Evolutionary conservation across 805 yeast species (phyloP).

Genomic region (Candida golubevii): DNA sequence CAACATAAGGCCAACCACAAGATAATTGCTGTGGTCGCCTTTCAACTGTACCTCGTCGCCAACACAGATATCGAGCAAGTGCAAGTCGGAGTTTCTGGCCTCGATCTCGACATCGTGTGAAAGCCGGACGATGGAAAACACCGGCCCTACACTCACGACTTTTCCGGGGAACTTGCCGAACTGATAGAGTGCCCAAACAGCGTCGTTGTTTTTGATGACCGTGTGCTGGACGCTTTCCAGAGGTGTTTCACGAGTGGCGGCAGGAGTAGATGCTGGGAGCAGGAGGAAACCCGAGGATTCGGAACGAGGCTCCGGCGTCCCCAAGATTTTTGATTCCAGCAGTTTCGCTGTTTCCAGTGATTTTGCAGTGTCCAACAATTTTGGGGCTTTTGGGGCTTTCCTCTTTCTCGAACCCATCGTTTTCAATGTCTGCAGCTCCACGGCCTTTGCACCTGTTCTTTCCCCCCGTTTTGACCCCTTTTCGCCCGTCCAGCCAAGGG

Average conservation of each 20-base stretch:
- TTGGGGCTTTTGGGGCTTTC: neutral
- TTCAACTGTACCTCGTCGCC: conserved; percentile 49
- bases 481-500: neutral
- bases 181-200: conserved; percentile 54
- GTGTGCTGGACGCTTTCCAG: neutral
- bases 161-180: conserved; percentile 50
- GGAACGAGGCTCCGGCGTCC: neutral
- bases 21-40: conserved; percentile 27
- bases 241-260: neutral
- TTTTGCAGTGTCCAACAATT: neutral
- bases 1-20: conserved; percentile 43
- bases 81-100: conserved; percentile 36
- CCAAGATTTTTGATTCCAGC: no score
- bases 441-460: neutral
- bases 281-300: neutral
- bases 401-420: neutral
- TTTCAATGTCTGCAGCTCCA: neutral
- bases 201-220: conserved; percentile 17
- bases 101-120: conserved; percentile 23
- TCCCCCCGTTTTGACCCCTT: no score
- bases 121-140: conserved; percentile 32
- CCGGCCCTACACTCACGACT: conserved; percentile 26
- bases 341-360: neutral
- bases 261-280: neutral
- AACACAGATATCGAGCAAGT: conserved; percentile 49